Evolutionary conservation across 306 rosid species (phyloP), one percentile per base, ranked within the genome.

Genomic region (Begonia loranthoides): DNA sequence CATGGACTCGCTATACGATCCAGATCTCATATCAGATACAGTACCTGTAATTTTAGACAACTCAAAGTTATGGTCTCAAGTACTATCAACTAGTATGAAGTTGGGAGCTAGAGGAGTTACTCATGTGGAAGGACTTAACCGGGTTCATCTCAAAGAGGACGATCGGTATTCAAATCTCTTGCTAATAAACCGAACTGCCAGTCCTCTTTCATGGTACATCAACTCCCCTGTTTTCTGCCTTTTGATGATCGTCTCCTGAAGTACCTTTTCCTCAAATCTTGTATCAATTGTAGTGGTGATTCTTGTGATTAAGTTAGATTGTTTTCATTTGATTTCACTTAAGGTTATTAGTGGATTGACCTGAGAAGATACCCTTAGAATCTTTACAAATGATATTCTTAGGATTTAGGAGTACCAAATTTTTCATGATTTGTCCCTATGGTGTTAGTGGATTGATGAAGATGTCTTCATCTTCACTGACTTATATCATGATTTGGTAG

Each of bases 131-230:
- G 73, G 68, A 64, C 62, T 83, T 67, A 73, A 53, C 64, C 92
- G 84, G 40, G 48, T 63, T 15, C 69, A 83, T 49, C 93, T 92
- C 49, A 80, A 71, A 66, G 78, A 82, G 60, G 69, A 73, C 49
- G 73, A 45, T 51, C 79, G 6, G 39, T 92, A 78, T 63, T 74
- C 82, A n/a, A 66, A 74, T 76, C 63, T 86, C 57, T 65, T 86
- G 73, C 84, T 92, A 28, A 73, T 92, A 64, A 92, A 92, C 85
- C 79, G 96, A 72, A 83, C 94, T 50, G 87, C 96, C 33, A 83
- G 83, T 76, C 92, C 75, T 54, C 94, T 87, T 61, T 80, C 96
- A 61, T 83, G 94, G 94, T 87, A 76, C 63, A 28, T 64, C 45
- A 39, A 28, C 36, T 5, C 36, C 36, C 36, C 36, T 28, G 22